These are phyloP conservation scores for Colletotrichum falcatum DNA, from an alignment of 2,329 filamentous ascomycete genomes.

Conservation along the genomic window DNA sequence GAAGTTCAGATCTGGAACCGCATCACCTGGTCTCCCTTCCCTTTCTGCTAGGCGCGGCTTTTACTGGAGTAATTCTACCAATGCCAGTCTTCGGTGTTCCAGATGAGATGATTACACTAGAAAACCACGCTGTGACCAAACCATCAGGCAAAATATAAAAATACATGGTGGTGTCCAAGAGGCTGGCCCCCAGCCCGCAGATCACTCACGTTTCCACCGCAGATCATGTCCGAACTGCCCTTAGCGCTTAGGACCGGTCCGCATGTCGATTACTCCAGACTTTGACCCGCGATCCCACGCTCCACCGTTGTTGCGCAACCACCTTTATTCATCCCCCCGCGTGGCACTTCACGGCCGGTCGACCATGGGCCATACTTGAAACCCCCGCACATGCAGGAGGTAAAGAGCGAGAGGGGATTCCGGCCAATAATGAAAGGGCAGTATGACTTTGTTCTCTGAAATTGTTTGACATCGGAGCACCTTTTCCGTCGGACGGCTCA, in stretches of 20 bases:
- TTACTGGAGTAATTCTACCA: not conserved
- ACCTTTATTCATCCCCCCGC: constrained; percentile 15
- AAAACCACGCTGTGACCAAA: not conserved
- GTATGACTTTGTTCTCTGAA: constrained; percentile 2
- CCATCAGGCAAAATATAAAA: not conserved
- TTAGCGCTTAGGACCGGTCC: constrained; percentile 25
- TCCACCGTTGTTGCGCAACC: constrained; percentile 2
- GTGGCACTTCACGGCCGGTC: not conserved
- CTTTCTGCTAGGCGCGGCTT: not conserved
- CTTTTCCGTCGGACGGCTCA: not conserved
- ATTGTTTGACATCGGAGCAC: not conserved
- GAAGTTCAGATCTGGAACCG: not conserved
- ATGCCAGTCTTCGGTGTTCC: not conserved
- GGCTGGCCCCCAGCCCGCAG: not conserved
- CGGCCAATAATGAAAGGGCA: not conserved
- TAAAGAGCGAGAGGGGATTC: not conserved
- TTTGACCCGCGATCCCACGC: not conserved
- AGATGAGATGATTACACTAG: not conserved
- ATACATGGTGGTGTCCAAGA: not conserved
- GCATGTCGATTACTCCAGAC: constrained; percentile 23
- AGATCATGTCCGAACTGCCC: not conserved
- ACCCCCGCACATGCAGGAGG: constrained; percentile 9
- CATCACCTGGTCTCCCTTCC: not conserved
- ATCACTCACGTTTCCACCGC: not conserved
- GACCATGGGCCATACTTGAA: constrained; percentile 7